These are phyloP conservation scores for Candida sithepensis DNA, from an alignment of 805 yeast genomes.

Conservation along the genomic window DNA sequence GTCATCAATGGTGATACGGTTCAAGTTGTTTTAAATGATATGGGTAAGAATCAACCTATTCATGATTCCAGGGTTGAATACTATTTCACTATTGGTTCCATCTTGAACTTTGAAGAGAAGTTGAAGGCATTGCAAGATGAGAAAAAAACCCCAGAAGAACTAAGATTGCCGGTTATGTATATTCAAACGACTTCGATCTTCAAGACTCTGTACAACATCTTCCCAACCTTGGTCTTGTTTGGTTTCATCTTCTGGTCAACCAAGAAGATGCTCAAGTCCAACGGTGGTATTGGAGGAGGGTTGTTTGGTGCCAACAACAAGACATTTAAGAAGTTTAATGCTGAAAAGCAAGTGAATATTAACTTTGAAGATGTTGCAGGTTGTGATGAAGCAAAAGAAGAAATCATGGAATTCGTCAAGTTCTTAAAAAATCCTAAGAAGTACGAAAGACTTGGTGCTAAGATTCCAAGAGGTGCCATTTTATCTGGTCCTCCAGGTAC, in stretches of 20 bases:
- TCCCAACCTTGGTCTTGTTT: constrained; percentile 77
- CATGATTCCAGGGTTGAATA: constrained; percentile 28
- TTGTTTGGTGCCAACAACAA: constrained; percentile 55
- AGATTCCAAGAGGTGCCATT: constrained; percentile 93
- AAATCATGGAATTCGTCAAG: constrained; percentile 91
- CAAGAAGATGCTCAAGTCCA: constrained; percentile 49
- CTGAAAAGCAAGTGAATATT: constrained; percentile 77
- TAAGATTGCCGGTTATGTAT: constrained; percentile 75
- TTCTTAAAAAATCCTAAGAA: constrained; percentile 81
- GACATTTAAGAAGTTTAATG: constrained; percentile 76
- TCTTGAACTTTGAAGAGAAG: constrained; percentile 81
- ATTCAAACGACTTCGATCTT: constrained; percentile 64
- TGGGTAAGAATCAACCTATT: constrained; percentile 32
- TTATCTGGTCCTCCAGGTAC: constrained; percentile 96
- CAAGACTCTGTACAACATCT: constrained; percentile 61
- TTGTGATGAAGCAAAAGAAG: constrained; percentile 90
- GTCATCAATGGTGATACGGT: constrained; percentile 75
- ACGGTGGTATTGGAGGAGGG: constrained; percentile 57
- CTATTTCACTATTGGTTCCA: constrained; percentile 82
- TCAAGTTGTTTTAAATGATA: constrained; percentile 57
- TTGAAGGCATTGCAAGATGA: constrained; percentile 69
- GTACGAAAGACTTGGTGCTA: constrained; percentile 86
- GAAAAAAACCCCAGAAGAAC: constrained; percentile 61
- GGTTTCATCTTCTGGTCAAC: constrained; percentile 76
- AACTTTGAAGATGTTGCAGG: constrained; percentile 92